Evolutionary conservation across 805 yeast genomes (phyloP), one percentile per base, ranked within the genome.

Genomic region (Candida peoriensis): DNA sequence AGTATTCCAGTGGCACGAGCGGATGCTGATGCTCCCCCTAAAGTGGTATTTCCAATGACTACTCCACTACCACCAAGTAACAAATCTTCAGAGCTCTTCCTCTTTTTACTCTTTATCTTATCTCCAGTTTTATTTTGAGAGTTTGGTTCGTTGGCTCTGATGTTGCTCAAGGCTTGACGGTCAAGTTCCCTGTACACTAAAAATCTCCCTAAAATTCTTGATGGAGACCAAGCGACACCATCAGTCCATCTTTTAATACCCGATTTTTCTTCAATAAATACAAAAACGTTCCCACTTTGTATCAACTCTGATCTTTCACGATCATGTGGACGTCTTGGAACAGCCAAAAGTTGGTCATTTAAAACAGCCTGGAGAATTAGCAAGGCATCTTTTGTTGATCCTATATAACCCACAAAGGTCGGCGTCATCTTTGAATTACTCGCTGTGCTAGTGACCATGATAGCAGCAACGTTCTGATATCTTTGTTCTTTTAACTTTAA

Each of bases 241-340:
- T 89, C 97, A 2, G 97, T 89, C 97, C 97, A 89, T 39, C 97
- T 68, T 54, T 83, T 84, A 41, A 89, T 88, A 3, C 90, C 88
- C 0, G 89, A 78, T 10, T 72, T 65, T 46, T 82, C 86, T 57
- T 89, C 96, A 31, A 81, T 74, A 52, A 89, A 88, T 2, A 90
- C 86, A 58, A 89, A 88, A 2, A 87, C 78, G 46, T 78, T 76
- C 0, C 96, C 96, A 8, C 87, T 78, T 36, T 68, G 63, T 22
- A 89, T 86, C 32, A 86, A 63, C 4, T 61, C 58, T 1, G 69
- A 50, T 13, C 95, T 66, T 58, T 88, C 96, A 16, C 76, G 64
- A 50, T 86, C 96, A 40, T 77, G 83, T 0, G 95, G 96, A 34
- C 97, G 68, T 36, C 95, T 72, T 12, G 79, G 72, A 2, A 86